phyloP scores from a whole-genome alignment of 2,329 filamentous ascomycete species.

The Rosellinia necatrix region DNA sequence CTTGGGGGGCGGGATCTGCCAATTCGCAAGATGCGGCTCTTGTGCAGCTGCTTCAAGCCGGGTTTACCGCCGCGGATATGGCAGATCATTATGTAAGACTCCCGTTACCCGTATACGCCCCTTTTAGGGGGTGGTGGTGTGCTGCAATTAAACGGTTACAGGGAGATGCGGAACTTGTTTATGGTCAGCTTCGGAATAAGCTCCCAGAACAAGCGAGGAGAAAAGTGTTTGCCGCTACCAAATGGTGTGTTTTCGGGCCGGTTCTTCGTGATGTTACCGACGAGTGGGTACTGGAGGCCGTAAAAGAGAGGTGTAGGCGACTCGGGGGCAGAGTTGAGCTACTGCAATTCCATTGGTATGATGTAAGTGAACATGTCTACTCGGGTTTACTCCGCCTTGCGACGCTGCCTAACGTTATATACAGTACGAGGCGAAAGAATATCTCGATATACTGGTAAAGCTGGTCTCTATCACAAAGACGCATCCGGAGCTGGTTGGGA shows the following conservation, averaged over 20 bases:
- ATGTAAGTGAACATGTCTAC: constrained; percentile 34
- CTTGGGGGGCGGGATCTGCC: constrained; percentile 38
- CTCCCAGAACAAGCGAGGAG: constrained; percentile 30
- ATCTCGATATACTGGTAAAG: constrained; percentile 42
- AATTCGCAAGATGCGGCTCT: constrained; percentile 37
- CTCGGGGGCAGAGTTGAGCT: constrained; percentile 42
- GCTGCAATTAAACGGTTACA: constrained; percentile 12
- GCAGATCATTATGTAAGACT: constrained; percentile 44
- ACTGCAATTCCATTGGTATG: constrained; percentile 45
- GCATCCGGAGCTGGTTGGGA: constrained; percentile 37
- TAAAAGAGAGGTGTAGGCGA: constrained; percentile 41
- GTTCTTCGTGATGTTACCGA: constrained; percentile 33
- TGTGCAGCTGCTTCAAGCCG: constrained; percentile 31
- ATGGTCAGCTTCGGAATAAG: constrained; percentile 39
- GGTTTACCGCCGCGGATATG: constrained; percentile 42
- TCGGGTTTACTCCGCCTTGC: not conserved
- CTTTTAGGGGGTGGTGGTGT: not conserved
- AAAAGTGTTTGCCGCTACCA: constrained; percentile 41
- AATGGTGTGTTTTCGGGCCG: constrained; percentile 43
- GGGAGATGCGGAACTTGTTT: constrained; percentile 44
- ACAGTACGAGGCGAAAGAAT: constrained; percentile 43
- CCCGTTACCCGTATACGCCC: no score
- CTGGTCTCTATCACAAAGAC: constrained; percentile 37
- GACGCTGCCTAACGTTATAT: constrained; percentile 1
- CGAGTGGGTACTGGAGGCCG: constrained; percentile 36